These are phyloP conservation scores for Ambrosiella xylebori DNA, from an alignment of 2,329 filamentous ascomycete genomes.

Conservation along the genomic window DNA sequence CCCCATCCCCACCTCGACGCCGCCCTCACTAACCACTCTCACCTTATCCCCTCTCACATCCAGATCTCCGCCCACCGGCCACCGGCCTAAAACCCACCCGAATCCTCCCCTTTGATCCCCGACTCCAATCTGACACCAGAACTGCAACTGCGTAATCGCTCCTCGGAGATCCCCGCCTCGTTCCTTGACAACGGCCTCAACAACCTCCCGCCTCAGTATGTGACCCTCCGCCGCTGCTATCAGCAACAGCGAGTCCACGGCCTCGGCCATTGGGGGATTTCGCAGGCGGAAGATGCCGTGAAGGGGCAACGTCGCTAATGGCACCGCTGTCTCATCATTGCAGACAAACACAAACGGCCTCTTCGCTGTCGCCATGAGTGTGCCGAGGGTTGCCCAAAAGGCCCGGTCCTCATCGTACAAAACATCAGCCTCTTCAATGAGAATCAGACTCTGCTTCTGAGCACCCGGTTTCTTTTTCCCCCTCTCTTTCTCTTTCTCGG, in stretches of 20 bases:
- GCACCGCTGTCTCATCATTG: constrained; percentile 74
- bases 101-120: constrained; percentile 77
- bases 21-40: constrained; percentile 65
- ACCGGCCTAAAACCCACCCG: constrained; percentile 73
- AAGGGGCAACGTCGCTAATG: constrained; percentile 54
- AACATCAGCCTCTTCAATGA: constrained; percentile 85
- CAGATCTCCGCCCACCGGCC: constrained; percentile 53
- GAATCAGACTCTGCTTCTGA: constrained; percentile 86
- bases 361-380: constrained; percentile 67
- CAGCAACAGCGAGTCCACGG: constrained; percentile 64
- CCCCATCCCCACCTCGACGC: constrained; percentile 65
- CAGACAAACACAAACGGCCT: constrained; percentile 91
- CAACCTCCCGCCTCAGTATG: constrained; percentile 47
- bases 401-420: constrained; percentile 91
- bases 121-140: constrained; percentile 93
- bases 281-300: constrained; percentile 71
- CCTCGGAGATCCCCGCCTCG: constrained; percentile 60
- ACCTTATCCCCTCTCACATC: constrained; percentile 50
- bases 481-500: constrained; percentile 20
- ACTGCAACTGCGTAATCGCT: constrained; percentile 68
- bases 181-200: constrained; percentile 52
- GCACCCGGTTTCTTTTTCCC: constrained; percentile 19
- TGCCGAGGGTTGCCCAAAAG: constrained; percentile 73
- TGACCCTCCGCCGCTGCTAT: constrained; percentile 84
- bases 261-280: constrained; percentile 46